Conservation (phyloP, 306 rosid genomes). For the Canavalia gladiata region DNA sequence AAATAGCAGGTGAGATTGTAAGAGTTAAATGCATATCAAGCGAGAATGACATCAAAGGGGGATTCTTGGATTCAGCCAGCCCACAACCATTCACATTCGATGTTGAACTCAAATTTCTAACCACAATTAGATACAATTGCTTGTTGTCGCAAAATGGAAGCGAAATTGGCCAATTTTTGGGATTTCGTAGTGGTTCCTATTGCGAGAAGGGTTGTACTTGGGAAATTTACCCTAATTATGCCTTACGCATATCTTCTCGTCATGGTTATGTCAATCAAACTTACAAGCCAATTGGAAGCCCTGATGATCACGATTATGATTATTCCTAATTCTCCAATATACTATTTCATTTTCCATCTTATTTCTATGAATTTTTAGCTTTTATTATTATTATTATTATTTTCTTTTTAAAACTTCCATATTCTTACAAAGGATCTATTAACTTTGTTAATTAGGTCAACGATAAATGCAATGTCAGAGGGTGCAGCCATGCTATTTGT, state of each 20-base stretch:
- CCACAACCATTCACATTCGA: conserved; percentile 36
- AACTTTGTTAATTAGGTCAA: too few species aligned
- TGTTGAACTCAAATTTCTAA: conserved; percentile 45
- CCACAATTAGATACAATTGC: conserved; percentile 53
- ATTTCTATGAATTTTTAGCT: too few species aligned
- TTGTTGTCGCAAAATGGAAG: conserved; percentile 23
- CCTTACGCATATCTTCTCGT: conserved; percentile 23
- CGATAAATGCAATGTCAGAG: too few species aligned
- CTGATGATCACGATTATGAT: conserved; percentile 48
- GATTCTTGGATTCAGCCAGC: conserved; percentile 24
- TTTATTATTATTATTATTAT: too few species aligned
- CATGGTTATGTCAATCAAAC: conserved; percentile 47
- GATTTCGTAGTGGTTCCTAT: conserved; percentile 53
- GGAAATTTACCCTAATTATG: conserved; percentile 46
- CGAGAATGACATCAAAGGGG: conserved; percentile 36
- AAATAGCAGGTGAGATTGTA: conserved; percentile 38
- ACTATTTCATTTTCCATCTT: neutral
- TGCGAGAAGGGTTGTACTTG: conserved; percentile 51
- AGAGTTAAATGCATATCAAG: conserved; percentile 54
- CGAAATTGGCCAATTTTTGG: conserved; percentile 56
- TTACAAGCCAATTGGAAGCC: conserved; percentile 53
- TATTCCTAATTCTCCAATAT: conserved; percentile 10
- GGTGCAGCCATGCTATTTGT: too few species aligned
- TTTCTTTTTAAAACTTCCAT: too few species aligned
- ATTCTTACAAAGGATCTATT: too few species aligned